Evolutionary conservation across 208 protist species (phyloP).

Genomic region (Strigomonas galati): DNA sequence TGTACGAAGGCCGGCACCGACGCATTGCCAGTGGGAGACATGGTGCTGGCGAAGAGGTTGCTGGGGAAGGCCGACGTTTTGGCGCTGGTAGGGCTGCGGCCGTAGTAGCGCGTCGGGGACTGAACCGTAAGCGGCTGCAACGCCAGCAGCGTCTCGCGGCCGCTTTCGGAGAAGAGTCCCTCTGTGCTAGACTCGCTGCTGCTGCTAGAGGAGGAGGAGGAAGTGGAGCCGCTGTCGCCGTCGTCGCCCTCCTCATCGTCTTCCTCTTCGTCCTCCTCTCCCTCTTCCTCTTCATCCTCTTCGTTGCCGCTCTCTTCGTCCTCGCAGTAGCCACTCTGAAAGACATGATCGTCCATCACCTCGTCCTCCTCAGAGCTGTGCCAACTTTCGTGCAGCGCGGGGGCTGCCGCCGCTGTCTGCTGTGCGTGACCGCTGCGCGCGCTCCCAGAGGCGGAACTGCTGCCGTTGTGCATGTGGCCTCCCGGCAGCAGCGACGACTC

Average conservation of each 20-base stretch:
- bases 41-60: not conserved
- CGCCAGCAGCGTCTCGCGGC: not conserved
- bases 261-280: constrained; percentile 3
- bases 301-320: not conserved
- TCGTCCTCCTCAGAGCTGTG: not conserved
- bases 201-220: constrained; percentile 6
- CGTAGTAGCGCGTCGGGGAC: not conserved
- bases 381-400: not conserved
- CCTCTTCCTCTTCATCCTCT: constrained; percentile 8
- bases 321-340: not conserved
- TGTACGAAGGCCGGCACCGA: not conserved
- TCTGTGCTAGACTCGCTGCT: not conserved
- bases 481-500: not conserved
- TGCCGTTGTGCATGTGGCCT: not conserved
- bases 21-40: no score
- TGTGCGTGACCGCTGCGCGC: no score
- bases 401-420: no score
- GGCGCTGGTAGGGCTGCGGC: not conserved
- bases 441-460: not conserved
- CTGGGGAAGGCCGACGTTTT: not conserved
- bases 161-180: not conserved
- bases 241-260: not conserved
- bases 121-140: not conserved
- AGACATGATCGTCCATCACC: not conserved
- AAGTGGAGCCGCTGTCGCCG: not conserved